These are phyloP conservation scores for Fusarium sp. DNA, from an alignment of 2,329 filamentous ascomycete genomes.

Conservation along the genomic window DNA sequence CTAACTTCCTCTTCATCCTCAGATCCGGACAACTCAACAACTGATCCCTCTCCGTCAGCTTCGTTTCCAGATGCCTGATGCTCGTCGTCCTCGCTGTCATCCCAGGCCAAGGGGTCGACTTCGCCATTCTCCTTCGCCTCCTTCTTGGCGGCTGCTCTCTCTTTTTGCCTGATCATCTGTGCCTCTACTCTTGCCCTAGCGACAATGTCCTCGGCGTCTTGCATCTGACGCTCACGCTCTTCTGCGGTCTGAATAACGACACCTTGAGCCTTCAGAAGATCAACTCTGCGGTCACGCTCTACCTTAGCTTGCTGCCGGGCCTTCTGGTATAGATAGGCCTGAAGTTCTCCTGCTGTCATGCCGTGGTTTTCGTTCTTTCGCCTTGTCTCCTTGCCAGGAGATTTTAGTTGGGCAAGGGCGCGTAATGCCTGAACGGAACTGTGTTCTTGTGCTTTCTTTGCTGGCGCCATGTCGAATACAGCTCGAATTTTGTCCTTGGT, in stretches of 20 bases:
- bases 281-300: conserved; percentile 80
- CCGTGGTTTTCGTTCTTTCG: conserved; percentile 57
- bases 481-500: conserved; percentile 63
- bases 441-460: conserved; percentile 69
- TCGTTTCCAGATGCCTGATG: conserved; percentile 53
- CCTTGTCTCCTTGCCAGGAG: conserved; percentile 64
- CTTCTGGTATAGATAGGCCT: conserved; percentile 72
- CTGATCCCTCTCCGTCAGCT: conserved; percentile 51
- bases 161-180: conserved; percentile 75
- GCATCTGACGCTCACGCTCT: conserved; percentile 83
- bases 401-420: conserved; percentile 76
- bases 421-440: conserved; percentile 74
- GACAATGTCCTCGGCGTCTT: conserved; percentile 87
- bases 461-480: conserved; percentile 77
- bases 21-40: conserved; percentile 57
- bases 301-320: conserved; percentile 82
- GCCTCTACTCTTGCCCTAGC: conserved; percentile 85
- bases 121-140: conserved; percentile 60
- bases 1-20: conserved; percentile 50
- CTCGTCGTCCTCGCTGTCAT: conserved; percentile 66
- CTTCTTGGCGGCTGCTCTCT: conserved; percentile 78
- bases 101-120: conserved; percentile 63
- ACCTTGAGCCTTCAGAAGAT: conserved; percentile 80
- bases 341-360: conserved; percentile 76
- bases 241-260: conserved; percentile 85